Percentiles rank a stretch among this genome's conserved stretches.
Conservation (phyloP, 139 green algal species). For the Yamagishiella unicocca region DNA sequence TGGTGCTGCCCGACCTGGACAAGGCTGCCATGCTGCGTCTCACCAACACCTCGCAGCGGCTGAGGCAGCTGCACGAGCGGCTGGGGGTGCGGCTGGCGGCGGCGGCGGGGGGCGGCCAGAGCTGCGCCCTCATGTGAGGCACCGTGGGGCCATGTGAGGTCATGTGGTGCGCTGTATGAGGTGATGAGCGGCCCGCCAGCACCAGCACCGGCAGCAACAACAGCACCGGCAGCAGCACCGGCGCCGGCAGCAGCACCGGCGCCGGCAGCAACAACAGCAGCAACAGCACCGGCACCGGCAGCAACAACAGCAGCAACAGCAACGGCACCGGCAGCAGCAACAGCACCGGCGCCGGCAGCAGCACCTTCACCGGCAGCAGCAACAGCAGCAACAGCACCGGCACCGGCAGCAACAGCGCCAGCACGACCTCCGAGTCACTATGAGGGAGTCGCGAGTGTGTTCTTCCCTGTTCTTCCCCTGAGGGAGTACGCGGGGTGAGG, state of each 20-base stretch:
- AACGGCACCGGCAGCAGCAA: background rate
- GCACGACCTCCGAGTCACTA: too few species aligned
- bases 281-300: background rate
- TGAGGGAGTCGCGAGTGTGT: too few species aligned
- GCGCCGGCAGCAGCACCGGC: background rate
- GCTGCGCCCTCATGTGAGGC: background rate
- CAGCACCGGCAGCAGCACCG: too few species aligned
- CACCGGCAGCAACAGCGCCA: too few species aligned
- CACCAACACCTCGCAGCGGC: conserved; percentile 1
- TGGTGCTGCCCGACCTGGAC: conserved; percentile 7
- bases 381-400: background rate
- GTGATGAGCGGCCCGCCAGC: too few species aligned
- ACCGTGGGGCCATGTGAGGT: background rate
- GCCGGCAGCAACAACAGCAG: background rate
- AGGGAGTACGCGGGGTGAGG: too few species aligned
- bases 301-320: background rate
- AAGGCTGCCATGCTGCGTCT: background rate
- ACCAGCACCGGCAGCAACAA: too few species aligned
- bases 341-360: background rate
- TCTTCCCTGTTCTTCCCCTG: too few species aligned
- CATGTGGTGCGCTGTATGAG: too few species aligned
- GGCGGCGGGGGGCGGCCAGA: background rate
- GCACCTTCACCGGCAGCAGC: background rate
- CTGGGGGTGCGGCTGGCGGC: background rate
- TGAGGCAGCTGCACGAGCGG: background rate